phyloP scores from a whole-genome alignment of 148 eudicot genomes.

The Gaultheria prostrata region DNA sequence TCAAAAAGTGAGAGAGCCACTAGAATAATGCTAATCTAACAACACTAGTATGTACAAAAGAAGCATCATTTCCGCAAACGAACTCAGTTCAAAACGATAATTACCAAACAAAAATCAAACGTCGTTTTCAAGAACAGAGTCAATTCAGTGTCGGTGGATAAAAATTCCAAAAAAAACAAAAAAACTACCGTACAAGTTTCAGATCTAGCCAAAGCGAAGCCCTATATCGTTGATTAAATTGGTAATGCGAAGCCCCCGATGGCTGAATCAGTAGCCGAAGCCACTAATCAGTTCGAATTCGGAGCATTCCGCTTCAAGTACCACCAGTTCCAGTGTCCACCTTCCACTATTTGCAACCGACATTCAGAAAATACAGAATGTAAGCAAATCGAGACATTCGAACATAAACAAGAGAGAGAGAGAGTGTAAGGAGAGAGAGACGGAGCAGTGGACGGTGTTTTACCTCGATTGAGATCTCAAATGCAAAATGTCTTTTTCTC shows the following conservation, averaged over 20 bases:
- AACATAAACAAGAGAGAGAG: background rate
- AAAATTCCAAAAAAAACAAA: background rate
- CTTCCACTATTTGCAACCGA: background rate
- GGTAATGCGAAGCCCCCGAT: background rate
- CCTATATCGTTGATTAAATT: background rate
- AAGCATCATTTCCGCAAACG: background rate
- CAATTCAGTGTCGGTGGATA: conserved; percentile 13
- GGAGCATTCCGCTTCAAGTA: background rate
- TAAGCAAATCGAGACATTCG: background rate
- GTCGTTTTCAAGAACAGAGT: background rate
- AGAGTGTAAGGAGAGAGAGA: background rate
- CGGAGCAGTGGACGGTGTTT: background rate
- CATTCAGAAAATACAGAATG: background rate
- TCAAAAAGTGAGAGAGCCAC: background rate
- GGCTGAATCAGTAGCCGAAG: background rate
- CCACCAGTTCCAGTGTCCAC: background rate
- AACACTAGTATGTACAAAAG: background rate
- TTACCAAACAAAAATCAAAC: background rate
- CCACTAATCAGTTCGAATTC: background rate
- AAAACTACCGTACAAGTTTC: conserved; percentile 18
- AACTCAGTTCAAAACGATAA: background rate
- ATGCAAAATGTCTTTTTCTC: conserved; percentile 2
- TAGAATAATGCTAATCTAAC: background rate
- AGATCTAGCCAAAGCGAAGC: conserved; percentile 36
- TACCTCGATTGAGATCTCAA: conserved; percentile 20